Evolutionary conservation across 148 eudicot species (phyloP).

Genomic region (Rhododendron ferrugineum): DNA sequence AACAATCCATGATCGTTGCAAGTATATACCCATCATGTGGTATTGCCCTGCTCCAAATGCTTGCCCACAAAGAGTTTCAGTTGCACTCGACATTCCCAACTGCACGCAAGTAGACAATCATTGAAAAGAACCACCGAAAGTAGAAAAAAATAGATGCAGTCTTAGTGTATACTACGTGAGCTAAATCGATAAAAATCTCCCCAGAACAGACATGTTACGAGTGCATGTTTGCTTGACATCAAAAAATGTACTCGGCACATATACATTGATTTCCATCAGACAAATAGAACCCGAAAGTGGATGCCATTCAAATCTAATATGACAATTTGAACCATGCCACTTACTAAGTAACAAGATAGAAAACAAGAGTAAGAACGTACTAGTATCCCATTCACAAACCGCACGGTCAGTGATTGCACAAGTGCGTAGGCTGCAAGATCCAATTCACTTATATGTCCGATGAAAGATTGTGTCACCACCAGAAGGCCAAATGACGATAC

Average conservation of each 20-base stretch:
- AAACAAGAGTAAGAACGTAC: constrained; percentile 21
- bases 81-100: constrained; percentile 76
- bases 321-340: background rate
- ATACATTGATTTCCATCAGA: background rate
- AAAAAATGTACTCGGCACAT: background rate
- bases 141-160: background rate
- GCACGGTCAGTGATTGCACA: constrained; percentile 43
- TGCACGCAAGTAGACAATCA: constrained; percentile 10
- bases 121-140: background rate
- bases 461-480: constrained; percentile 61
- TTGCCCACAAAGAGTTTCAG: constrained; percentile 72
- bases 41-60: constrained; percentile 65
- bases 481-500: constrained; percentile 44
- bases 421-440: constrained; percentile 76
- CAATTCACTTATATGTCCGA: constrained; percentile 51
- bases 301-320: background rate
- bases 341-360: background rate
- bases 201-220: background rate
- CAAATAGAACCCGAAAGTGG: background rate
- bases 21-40: constrained; percentile 65
- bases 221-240: background rate
- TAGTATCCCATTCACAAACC: constrained; percentile 55
- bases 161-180: background rate
- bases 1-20: constrained; percentile 69
- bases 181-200: background rate